Percentiles rank a stretch among this genome's conserved stretches.
Conservation (phyloP, 768 basidiomycete species). For the Termitomyces bulborhizus region DNA sequence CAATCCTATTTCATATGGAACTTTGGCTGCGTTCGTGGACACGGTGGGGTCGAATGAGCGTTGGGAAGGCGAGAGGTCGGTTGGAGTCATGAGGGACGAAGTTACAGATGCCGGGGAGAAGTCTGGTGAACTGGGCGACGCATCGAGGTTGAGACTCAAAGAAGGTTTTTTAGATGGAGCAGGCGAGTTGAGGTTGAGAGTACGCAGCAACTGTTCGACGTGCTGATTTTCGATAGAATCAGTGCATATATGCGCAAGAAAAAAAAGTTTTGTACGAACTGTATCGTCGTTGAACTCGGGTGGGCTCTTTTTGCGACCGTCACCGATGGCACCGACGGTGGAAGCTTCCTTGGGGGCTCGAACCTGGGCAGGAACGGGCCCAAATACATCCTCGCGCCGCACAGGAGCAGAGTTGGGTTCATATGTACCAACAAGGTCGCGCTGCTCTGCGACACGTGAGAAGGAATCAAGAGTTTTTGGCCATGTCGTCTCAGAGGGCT, state of each 20-base stretch:
- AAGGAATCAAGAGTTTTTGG: slow-evolving; percentile 60
- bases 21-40: slow-evolving; percentile 30
- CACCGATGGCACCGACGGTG: slow-evolving; percentile 69
- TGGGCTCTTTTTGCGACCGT: slow-evolving; percentile 62
- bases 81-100: slow-evolving; percentile 67
- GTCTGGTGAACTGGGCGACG: slow-evolving; percentile 54
- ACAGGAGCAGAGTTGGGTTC: slow-evolving; percentile 16
- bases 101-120: slow-evolving; percentile 69
- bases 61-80: slow-evolving; percentile 65
- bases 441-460: slow-evolving; percentile 45
- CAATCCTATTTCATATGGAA: slow-evolving; percentile 45
- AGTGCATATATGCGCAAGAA: slow-evolving; percentile 7
- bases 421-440: slow-evolving; percentile 13
- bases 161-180: slow-evolving; percentile 40
- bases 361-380: slow-evolving; percentile 31
- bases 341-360: slow-evolving; percentile 5
- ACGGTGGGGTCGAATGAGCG: slow-evolving; percentile 36
- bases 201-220: slow-evolving; percentile 75
- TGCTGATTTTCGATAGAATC: slow-evolving; percentile 34
- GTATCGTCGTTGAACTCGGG: slow-evolving; percentile 37
- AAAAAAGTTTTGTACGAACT: neutral
- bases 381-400: slow-evolving; percentile 62
- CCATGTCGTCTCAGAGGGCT: slow-evolving; percentile 62
- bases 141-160: slow-evolving; percentile 38
- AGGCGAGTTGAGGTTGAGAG: slow-evolving; percentile 76